Conservation (phyloP, 768 basidiomycete species). For the Podaxis mareebaensis region DNA sequence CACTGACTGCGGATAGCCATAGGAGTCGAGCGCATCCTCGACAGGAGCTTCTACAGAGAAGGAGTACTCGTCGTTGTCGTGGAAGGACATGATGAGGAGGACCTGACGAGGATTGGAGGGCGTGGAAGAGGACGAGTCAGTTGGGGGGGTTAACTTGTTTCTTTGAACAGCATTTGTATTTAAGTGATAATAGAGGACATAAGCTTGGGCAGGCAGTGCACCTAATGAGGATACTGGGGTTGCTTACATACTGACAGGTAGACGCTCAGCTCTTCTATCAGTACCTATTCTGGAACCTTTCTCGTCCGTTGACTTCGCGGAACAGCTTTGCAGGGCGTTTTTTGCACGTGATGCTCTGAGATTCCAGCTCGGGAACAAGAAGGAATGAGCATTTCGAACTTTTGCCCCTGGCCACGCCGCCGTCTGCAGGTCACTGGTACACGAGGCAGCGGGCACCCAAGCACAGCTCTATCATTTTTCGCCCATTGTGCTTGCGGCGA, state of each 20-base stretch:
- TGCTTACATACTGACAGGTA: background rate
- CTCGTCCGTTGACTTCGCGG: background rate
- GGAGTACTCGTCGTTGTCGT: background rate
- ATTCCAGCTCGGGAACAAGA: background rate
- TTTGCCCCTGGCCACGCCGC: background rate
- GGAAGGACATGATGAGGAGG: background rate
- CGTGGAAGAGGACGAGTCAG: background rate
- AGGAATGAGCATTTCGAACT: background rate
- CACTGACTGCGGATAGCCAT: background rate
- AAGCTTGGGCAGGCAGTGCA: background rate
- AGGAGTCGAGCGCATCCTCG: background rate
- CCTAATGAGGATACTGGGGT: background rate
- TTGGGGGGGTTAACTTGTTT: background rate
- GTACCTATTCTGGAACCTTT: background rate
- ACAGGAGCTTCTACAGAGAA: constrained; percentile 7
- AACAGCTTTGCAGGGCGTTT: background rate
- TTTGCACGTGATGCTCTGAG: background rate
- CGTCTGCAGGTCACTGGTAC: background rate
- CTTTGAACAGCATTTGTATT: constrained; percentile 1
- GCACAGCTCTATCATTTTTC: background rate
- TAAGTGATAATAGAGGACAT: background rate
- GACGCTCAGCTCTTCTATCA: background rate
- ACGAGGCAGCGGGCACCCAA: background rate
- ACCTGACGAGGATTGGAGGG: background rate
- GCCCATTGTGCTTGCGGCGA: background rate